A percentile compares a stretch with the other conserved stretches of the same genome.
Conservation (phyloP, 306 rosid genomes). For the Quillaja saponaria region DNA sequence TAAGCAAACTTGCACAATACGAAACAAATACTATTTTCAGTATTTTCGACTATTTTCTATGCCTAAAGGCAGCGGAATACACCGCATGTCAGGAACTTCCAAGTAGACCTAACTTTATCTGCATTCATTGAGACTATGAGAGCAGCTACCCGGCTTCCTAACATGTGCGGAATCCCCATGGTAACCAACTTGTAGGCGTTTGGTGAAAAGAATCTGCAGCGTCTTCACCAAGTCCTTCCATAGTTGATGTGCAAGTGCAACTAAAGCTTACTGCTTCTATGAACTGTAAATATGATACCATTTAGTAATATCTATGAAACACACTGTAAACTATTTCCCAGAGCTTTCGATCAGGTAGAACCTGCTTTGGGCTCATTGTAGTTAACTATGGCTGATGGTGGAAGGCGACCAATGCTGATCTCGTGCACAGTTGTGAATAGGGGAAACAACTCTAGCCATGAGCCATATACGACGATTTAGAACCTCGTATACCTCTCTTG, state of each 20-base stretch:
- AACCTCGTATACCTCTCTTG: constrained; percentile 84
- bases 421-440: constrained; percentile 75
- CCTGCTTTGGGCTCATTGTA: constrained; percentile 51
- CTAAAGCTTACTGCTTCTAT: constrained; percentile 16
- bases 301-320: constrained; percentile 20
- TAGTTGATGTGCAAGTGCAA: not conserved
- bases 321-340: constrained; percentile 12
- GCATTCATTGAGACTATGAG: no score
- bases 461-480: constrained; percentile 71
- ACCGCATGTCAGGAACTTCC: not conserved
- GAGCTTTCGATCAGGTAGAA: constrained; percentile 30
- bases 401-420: constrained; percentile 74
- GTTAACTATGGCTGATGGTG: constrained; percentile 85
- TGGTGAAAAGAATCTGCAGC: no score
- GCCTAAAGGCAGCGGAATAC: not conserved
- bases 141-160: no score
- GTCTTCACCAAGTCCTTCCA: constrained; percentile 7
- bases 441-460: constrained; percentile 81
- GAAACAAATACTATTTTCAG: no score
- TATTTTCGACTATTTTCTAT: no score
- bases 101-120: constrained; percentile 16
- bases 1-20: no score
- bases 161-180: no score
- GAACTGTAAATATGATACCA: constrained; percentile 3
- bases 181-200: no score